Conservation (phyloP, 1,139 yeast species). For the Kluyveromyces sp. region DNA sequence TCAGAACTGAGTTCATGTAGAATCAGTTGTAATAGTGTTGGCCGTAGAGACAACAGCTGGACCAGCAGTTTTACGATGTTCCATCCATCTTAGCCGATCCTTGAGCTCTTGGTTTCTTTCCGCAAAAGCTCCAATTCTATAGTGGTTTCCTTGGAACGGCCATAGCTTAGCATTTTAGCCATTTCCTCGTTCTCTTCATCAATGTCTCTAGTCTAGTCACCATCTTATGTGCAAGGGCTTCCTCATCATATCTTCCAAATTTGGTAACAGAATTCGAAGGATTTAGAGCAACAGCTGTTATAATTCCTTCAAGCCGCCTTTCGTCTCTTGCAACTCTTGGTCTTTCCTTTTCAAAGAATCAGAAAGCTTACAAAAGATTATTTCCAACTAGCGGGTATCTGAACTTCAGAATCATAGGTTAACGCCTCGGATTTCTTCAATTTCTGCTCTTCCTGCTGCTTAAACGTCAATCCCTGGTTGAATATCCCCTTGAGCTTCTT, state of each 20-base stretch:
- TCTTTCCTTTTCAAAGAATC: conserved; percentile 45
- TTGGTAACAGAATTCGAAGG: conserved; percentile 38
- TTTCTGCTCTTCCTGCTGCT: conserved; percentile 12
- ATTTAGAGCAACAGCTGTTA: conserved; percentile 44
- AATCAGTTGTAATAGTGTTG: no score
- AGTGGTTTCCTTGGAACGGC: conserved; percentile 62
- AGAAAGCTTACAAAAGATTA: conserved; percentile 35
- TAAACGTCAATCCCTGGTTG: conserved; percentile 15
- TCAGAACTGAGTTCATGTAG: no score
- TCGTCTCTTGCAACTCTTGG: conserved; percentile 52
- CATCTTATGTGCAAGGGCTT: conserved; percentile 71
- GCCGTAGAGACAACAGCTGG: no score
- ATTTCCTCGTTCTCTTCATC: conserved; percentile 65
- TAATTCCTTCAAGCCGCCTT: conserved; percentile 55
- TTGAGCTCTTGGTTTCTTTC: conserved; percentile 41
- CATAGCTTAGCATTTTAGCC: conserved; percentile 61
- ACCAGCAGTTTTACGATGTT: background rate
- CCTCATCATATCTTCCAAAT: conserved; percentile 58
- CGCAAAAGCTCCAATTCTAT: conserved; percentile 59
- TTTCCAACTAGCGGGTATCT: conserved; percentile 19
- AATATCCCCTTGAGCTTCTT: conserved; percentile 24
- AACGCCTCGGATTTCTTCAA: conserved; percentile 1
- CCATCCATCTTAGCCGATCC: conserved; percentile 20
- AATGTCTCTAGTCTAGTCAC: conserved; percentile 54
- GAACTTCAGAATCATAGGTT: conserved; percentile 6